Conservation (phyloP, 2,329 filamentous ascomycete species). For the Emmonsia crescens region DNA sequence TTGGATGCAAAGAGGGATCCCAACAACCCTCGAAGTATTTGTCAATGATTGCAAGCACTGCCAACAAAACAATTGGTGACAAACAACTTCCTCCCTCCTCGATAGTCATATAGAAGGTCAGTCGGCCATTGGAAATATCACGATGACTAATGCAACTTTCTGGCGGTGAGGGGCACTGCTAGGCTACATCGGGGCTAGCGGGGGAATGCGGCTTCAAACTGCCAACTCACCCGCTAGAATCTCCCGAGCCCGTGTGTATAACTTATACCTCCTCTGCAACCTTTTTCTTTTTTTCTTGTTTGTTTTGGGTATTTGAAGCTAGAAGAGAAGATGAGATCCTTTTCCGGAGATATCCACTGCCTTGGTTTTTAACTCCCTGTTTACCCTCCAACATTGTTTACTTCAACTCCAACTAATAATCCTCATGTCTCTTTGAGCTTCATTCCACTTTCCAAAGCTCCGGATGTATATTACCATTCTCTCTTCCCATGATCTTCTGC, state of each 20-base stretch:
- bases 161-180: not conserved
- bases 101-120: too few species aligned
- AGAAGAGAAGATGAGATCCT: not conserved
- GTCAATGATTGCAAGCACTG: too few species aligned
- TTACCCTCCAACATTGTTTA: not conserved
- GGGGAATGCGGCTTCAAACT: not conserved
- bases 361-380: not conserved
- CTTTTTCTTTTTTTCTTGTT: not conserved
- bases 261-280: not conserved
- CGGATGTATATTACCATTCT: constrained; percentile 1
- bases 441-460: not conserved
- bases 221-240: not conserved
- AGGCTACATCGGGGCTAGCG: not conserved
- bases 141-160: not conserved
- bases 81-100: too few species aligned
- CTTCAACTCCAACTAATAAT: not conserved
- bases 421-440: not conserved
- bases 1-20: too few species aligned
- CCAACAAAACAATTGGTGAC: too few species aligned
- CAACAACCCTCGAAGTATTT: too few species aligned
- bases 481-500: not conserved
- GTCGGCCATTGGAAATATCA: not conserved
- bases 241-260: not conserved
- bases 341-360: not conserved
- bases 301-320: too few species aligned